Evolutionary conservation across 371 early-diverging fungal species (phyloP).

Genomic region (Blastocladiella emersonii): DNA sequence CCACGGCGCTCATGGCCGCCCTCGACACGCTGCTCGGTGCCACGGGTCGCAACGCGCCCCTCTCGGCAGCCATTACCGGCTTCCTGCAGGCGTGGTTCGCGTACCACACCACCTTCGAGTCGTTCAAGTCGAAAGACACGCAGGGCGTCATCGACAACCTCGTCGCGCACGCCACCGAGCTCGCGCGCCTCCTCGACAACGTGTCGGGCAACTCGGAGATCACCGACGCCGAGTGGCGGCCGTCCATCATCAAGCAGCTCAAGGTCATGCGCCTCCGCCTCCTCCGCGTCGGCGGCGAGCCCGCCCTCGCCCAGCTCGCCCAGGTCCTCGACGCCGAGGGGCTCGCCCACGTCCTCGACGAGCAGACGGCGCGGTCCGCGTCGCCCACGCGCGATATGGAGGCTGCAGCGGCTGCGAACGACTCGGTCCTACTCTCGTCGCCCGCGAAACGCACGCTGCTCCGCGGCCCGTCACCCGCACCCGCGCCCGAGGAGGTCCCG

Average conservation of each 20-base stretch:
- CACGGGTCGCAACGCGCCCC: no score
- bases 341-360: constrained; percentile 18
- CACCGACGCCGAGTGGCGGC: constrained; percentile 38
- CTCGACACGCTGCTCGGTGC: background rate
- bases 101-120: constrained; percentile 46
- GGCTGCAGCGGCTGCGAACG: no score
- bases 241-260: constrained; percentile 36
- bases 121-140: constrained; percentile 55
- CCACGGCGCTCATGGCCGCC: background rate
- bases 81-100: constrained; percentile 35
- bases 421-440: background rate
- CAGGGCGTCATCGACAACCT: constrained; percentile 40
- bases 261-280: constrained; percentile 23
- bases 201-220: constrained; percentile 26
- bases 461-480: background rate
- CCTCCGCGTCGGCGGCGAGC: constrained; percentile 20
- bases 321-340: constrained; percentile 20
- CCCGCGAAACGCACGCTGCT: background rate
- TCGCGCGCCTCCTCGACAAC: constrained; percentile 48
- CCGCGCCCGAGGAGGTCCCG: no score
- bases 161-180: constrained; percentile 50
- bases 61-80: background rate
- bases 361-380: background rate
- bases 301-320: constrained; percentile 19
- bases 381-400: background rate